Evolutionary conservation across 306 rosid genomes (phyloP), one percentile per base, ranked within the genome.

Genomic region (Dalbergia cochinchinensis): DNA sequence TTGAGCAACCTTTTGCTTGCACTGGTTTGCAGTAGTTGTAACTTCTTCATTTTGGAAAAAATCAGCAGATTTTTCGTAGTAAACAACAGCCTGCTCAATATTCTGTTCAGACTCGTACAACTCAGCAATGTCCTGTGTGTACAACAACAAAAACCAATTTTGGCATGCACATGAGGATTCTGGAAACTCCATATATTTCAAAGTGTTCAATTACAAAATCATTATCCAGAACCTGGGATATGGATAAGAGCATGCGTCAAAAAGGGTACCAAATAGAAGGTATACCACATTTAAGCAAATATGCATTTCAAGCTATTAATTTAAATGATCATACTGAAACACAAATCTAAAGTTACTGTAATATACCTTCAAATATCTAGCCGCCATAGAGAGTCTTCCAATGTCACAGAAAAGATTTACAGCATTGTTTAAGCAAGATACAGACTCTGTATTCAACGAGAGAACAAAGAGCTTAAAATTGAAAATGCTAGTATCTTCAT

Each of bases 361-460:
- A 55, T 58, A 31, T 86, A 90, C 99, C 98, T 95, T 95, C 62
- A 83, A 89, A 81, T 88, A 91, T 81, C 98, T 93, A 50, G 98
- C 99, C 79, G 99, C 98, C 99, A 95, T 91, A 69, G 86, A 91
- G 76, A 95, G 96, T 88, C 98, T 88, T 83, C 99, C 99, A 93
- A 93, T 95, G 48, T 95, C 98, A 90, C 99, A 95, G 68, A 90
- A 65, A 80, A 91, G 83, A 87, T 86, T 87, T 59, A 95, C 92
- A 26, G 94, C 98, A 72, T 86, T 84, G 79, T 89, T 87, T 80
- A 94, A 83, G 92, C 97, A 90, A 81, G 94, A 77, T 62, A 90
- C 89, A 80, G 99, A 83, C 85, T 93, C 99, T 93, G 89, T 76
- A 80, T 58, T 51, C 47, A 48, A 53, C 45, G 8, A 37, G 48